Evolutionary conservation across 2,329 filamentous ascomycete species (phyloP), one percentile per base, ranked within the genome.

Genomic region (Bipolaris victoriae): DNA sequence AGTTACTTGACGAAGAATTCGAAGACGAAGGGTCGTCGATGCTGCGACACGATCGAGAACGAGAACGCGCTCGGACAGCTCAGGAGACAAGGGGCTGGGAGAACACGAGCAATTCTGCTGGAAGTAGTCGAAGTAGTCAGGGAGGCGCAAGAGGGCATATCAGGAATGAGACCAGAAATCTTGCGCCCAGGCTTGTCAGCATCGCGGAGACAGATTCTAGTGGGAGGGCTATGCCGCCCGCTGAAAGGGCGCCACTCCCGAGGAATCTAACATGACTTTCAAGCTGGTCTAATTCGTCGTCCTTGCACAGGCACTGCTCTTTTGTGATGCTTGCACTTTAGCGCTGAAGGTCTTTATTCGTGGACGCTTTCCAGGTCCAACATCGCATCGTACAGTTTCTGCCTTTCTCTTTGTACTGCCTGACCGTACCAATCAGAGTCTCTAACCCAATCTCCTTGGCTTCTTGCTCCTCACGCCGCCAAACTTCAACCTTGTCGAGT

Each of bases 401-500:
- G 36, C 50, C 10, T n/a, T 20, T 37, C 24, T 49, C 2, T 10
- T 33, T 13, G 7, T 40, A 15, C 1, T 3, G 2, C 18, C 20
- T 3, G 24, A 9, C 15, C 29, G 15, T 20, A 41, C 26, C 13
- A 18, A 13, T 24, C 49, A n/a, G 35, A 45, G 20, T 16, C 33
- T 58, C 63, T 71, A 89, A 78, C 87, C 86, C 81, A 98, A 79
- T 81, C 95, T 89, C 79, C 93, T 93, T 37, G 88, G 89, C 76
- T 88, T 91, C 77, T 85, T 86, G 81, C 92, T 94, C 78, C 93
- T 90, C 37, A 90, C 91, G 73, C 95, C 96, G 79, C 93, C 95
- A 82, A 98, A 97, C 83, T 99, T 99, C 77, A 98, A 78, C 70
- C 90, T 90, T 53, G 94, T 98, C 39, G 87, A 84, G 79, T 99